Evolutionary conservation across 2,329 filamentous ascomycete species (phyloP).

Genomic region (Aureobasidium namibiae): DNA sequence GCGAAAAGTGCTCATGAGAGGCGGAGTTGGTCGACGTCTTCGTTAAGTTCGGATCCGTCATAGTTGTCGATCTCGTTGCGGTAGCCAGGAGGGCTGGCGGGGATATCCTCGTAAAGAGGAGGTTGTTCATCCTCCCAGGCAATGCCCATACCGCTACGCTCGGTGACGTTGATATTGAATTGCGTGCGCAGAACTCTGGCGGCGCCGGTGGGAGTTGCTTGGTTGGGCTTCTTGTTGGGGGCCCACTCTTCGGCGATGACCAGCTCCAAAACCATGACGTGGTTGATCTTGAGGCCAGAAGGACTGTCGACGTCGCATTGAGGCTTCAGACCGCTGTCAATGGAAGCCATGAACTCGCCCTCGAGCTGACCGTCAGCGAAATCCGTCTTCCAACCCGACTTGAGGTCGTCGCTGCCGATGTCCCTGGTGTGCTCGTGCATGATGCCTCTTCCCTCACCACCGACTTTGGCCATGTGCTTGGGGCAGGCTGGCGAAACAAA

Average conservation of each 20-base stretch:
- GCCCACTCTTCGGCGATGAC: conserved; percentile 88
- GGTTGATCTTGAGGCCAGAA: conserved; percentile 69
- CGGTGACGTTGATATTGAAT: conserved; percentile 74
- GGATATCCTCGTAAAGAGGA: conserved; percentile 88
- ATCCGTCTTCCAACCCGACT: conserved; percentile 83
- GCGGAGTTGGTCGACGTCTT: conserved; percentile 39
- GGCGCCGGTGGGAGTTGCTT: conserved; percentile 78
- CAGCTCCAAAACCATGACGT: conserved; percentile 84
- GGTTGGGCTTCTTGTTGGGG: conserved; percentile 58
- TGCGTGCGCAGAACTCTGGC: conserved; percentile 89
- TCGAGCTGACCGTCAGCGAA: conserved; percentile 63
- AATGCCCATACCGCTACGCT: conserved; percentile 78
- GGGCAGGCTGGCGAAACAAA: conserved; percentile 71
- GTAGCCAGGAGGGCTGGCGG: conserved; percentile 65
- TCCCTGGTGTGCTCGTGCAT: conserved; percentile 66
- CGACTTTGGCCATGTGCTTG: conserved; percentile 61
- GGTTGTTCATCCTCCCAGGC: conserved; percentile 96
- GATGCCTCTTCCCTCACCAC: conserved; percentile 60
- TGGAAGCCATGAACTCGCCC: conserved; percentile 63
- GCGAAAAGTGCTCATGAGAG: conserved; percentile 16
- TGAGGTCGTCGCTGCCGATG: conserved; percentile 73
- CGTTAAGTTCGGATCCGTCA: conserved; percentile 36
- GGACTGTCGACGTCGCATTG: conserved; percentile 69
- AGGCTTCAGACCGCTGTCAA: conserved; percentile 55
- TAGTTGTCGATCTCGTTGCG: conserved; percentile 36